Evolutionary conservation across 1,284 basidiomycete species (phyloP).

Genomic region (Fomes fomentarius): DNA sequence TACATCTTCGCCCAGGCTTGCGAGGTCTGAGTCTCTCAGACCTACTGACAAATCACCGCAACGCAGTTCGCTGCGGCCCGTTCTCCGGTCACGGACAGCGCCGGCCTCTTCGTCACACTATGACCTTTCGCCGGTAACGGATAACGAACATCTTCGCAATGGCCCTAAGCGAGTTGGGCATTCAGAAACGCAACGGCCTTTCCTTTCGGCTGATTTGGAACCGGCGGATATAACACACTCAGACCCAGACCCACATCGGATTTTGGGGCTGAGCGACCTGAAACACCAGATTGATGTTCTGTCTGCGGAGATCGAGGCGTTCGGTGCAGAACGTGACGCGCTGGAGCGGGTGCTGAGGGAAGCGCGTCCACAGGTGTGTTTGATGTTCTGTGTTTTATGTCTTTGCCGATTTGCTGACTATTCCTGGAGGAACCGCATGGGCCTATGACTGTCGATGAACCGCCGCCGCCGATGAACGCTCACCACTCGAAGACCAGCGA

Average conservation of each 20-base stretch:
- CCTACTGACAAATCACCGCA: too few species aligned
- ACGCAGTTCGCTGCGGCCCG: too few species aligned
- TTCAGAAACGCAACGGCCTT: not conserved
- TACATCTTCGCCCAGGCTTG: too few species aligned
- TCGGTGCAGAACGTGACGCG: constrained; percentile 39
- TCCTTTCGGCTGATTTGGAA: not conserved
- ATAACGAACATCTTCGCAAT: not conserved
- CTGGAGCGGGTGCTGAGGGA: constrained; percentile 31
- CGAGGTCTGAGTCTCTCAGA: too few species aligned
- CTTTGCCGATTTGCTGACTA: not conserved
- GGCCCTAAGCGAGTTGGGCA: too few species aligned
- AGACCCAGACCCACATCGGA: not conserved
- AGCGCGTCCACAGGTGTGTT: constrained; percentile 28
- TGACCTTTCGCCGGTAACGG: constrained; percentile 1
- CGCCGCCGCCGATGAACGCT: too few species aligned
- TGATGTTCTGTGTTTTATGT: not conserved
- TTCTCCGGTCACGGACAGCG: too few species aligned
- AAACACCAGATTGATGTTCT: constrained; percentile 40
- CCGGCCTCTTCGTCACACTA: constrained; percentile 12
- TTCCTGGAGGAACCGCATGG: too few species aligned
- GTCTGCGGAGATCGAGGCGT: constrained; percentile 37
- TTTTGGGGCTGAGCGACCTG: constrained; percentile 29
- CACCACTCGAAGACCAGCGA: too few species aligned
- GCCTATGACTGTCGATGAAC: too few species aligned
- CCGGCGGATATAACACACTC: not conserved